Percentiles rank a stretch among this genome's conserved stretches.
Conservation (phyloP, 2,329 filamentous ascomycete genomes). For the Hypoxylon sp. region DNA sequence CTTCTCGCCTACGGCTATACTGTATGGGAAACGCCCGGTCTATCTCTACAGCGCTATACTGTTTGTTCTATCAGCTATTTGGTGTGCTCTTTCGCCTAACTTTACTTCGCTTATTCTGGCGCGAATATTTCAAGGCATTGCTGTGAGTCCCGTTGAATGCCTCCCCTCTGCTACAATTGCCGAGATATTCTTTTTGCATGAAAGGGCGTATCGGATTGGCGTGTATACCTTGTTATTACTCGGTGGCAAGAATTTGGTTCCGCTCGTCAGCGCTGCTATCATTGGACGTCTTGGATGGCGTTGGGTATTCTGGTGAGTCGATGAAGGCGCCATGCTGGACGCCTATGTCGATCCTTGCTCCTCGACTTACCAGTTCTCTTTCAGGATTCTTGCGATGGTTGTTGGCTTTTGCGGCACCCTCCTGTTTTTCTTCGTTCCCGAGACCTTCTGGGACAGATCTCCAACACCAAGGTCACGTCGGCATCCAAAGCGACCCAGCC, state of each 20-base stretch:
- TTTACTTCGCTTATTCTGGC: constrained; percentile 86
- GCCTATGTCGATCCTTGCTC: neutral
- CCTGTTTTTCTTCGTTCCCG: constrained; percentile 91
- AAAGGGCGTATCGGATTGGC: constrained; percentile 91
- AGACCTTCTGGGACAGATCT: constrained; percentile 95
- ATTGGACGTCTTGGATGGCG: constrained; percentile 86
- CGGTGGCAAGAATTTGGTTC: constrained; percentile 91
- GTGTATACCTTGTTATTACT: constrained; percentile 92
- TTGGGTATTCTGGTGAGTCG: constrained; percentile 86
- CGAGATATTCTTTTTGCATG: constrained; percentile 96
- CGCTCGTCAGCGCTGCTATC: constrained; percentile 87
- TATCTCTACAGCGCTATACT: constrained; percentile 84
- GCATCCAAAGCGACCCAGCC: constrained; percentile 59
- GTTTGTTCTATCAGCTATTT: constrained; percentile 83
- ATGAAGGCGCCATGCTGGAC: neutral
- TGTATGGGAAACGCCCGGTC: constrained; percentile 91
- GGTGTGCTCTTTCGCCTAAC: constrained; percentile 88
- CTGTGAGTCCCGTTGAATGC: constrained; percentile 91
- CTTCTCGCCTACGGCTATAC: constrained; percentile 89
- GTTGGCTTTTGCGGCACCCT: constrained; percentile 78
- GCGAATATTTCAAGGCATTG: constrained; percentile 88
- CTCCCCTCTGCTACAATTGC: constrained; percentile 94
- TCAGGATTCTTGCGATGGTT: constrained; percentile 84
- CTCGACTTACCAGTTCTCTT: constrained; percentile 15
- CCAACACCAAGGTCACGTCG: constrained; percentile 65